Evolutionary conservation across 2,329 filamentous ascomycete genomes (phyloP).

Genomic region (Alternaria infectoria): DNA sequence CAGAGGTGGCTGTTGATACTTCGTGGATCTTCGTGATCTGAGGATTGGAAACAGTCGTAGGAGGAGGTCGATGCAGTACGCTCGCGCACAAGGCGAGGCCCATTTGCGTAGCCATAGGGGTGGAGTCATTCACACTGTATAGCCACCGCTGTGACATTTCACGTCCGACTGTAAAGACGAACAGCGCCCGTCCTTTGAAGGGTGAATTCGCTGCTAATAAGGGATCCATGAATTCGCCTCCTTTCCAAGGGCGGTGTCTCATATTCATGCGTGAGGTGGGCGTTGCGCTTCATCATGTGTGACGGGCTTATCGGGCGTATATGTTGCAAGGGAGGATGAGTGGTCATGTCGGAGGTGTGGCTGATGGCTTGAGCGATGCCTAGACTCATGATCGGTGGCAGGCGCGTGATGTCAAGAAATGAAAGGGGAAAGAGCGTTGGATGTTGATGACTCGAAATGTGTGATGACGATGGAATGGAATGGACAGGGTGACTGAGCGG

Average conservation of each 20-base stretch:
- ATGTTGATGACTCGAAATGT: not conserved
- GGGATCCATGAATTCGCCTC: not conserved
- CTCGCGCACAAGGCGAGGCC: not conserved
- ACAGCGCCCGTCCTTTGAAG: not conserved
- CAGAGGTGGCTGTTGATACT: not conserved
- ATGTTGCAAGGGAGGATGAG: not conserved
- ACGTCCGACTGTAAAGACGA: not conserved
- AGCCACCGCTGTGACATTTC: not conserved
- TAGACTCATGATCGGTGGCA: not conserved
- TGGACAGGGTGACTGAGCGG: not conserved
- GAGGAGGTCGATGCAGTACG: not conserved
- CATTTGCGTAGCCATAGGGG: not conserved
- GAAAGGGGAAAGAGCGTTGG: not conserved
- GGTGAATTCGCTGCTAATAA: not conserved
- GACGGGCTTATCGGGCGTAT: not conserved
- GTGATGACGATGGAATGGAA: not conserved
- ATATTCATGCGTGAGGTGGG: not conserved
- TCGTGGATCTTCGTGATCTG: not conserved
- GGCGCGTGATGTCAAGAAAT: constrained; percentile 1
- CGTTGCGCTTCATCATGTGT: not conserved
- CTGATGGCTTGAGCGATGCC: not conserved
- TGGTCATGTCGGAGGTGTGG: constrained; percentile 7
- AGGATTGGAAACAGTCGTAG: not conserved
- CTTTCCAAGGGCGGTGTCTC: not conserved
- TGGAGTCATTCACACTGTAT: not conserved